phyloP scores from a whole-genome alignment of 495 filamentous ascomycete genomes.

The Aspergillus affinis region DNA sequence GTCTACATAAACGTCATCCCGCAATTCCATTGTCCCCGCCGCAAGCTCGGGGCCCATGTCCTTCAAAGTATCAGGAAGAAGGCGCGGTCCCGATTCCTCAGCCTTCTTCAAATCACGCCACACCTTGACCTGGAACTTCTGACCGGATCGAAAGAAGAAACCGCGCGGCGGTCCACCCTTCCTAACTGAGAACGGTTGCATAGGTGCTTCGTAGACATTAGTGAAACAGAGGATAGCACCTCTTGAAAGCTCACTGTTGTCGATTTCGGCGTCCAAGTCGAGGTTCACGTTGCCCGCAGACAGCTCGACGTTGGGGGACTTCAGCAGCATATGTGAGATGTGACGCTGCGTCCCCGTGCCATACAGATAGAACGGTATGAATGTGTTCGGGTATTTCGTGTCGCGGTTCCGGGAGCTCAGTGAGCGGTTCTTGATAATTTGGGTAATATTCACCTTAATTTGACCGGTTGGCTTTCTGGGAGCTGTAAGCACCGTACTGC shows the following conservation, averaged over 20 bases:
- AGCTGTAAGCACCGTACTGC: too few relatives aligned
- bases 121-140: background rate
- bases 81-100: too few relatives aligned
- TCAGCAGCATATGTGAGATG: constrained; percentile 40
- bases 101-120: too few relatives aligned
- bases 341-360: constrained; percentile 28
- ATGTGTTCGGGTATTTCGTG: constrained; percentile 26
- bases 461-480: too few relatives aligned
- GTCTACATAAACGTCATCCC: too few relatives aligned
- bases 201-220: background rate
- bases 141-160: background rate
- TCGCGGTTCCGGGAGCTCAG: constrained; percentile 32
- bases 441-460: background rate
- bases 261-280: too few relatives aligned
- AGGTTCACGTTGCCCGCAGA: background rate
- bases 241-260: background rate
- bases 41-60: too few relatives aligned
- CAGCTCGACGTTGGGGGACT: constrained; percentile 14
- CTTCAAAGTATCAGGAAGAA: too few relatives aligned
- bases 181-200: background rate
- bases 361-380: constrained; percentile 49
- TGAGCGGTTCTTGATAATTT: constrained; percentile 27
- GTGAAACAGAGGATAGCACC: background rate
- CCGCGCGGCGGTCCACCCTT: background rate
- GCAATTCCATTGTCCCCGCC: too few relatives aligned